phyloP scores from a whole-genome alignment of 208 protist genomes.

The Crithidia sp. region DNA sequence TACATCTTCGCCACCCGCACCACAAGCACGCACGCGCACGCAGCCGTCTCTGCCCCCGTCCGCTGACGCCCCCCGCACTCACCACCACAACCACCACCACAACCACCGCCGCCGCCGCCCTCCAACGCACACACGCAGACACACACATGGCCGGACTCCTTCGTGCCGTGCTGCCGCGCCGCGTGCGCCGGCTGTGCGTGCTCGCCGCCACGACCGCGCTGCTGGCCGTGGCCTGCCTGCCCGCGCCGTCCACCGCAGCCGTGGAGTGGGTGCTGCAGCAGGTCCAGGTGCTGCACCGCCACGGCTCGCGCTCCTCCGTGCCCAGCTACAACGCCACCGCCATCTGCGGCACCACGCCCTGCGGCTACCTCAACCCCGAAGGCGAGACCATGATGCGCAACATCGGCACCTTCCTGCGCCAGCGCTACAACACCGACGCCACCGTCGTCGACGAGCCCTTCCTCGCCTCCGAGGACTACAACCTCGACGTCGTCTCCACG shows the following conservation, averaged over 20 bases:
- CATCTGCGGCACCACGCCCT: constrained; percentile 44
- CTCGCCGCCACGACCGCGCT: constrained; percentile 11
- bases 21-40: too few species aligned
- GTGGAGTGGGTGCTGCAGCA: constrained; percentile 23
- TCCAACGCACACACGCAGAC: too few species aligned
- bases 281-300: constrained; percentile 54
- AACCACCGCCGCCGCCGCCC: too few species aligned
- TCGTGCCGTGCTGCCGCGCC: not conserved
- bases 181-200: constrained; percentile 10
- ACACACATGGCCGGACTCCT: too few species aligned
- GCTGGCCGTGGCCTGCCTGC: constrained; percentile 11
- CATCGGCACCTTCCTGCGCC: constrained; percentile 45
- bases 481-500: constrained; percentile 41
- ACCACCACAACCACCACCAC: too few species aligned
- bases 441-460: constrained; percentile 23
- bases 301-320: constrained; percentile 39
- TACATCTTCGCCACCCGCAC: too few species aligned
- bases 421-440: constrained; percentile 35
- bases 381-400: constrained; percentile 44
- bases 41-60: too few species aligned
- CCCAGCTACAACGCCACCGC: constrained; percentile 24
- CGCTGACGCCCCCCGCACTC: too few species aligned
- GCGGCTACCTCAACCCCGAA: constrained; percentile 44
- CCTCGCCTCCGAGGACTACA: constrained; percentile 37
- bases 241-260: constrained; percentile 6